Conservation (phyloP, 768 basidiomycete genomes). For the Cantharellus anzutake region DNA sequence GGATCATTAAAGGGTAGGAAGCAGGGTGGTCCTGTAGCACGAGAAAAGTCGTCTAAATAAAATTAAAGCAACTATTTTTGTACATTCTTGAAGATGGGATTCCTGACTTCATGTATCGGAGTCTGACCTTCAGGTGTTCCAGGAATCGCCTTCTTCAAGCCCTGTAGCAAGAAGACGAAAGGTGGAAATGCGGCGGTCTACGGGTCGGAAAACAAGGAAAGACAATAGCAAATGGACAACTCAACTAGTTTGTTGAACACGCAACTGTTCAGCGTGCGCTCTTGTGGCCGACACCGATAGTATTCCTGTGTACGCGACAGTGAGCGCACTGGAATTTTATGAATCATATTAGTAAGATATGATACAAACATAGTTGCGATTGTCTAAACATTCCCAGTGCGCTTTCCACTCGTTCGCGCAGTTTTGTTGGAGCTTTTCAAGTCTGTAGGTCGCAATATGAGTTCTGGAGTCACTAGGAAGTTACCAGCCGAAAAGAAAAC, state of each 20-base stretch:
- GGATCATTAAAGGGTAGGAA: not conserved
- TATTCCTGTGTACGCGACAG: constrained; percentile 42
- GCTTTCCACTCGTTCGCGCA: constrained; percentile 72
- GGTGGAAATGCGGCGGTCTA: not conserved
- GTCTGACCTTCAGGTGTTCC: constrained; percentile 64
- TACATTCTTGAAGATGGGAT: constrained; percentile 60
- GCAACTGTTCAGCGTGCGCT: constrained; percentile 76
- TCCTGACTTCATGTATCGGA: constrained; percentile 77
- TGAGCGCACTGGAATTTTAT: not conserved
- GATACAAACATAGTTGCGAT: constrained; percentile 74
- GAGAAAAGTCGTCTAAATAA: not conserved
- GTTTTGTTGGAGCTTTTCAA: constrained; percentile 83
- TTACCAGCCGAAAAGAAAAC: not conserved
- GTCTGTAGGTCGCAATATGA: constrained; percentile 26
- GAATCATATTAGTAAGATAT: not conserved
- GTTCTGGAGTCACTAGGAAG: no score
- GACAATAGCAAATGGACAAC: constrained; percentile 10
- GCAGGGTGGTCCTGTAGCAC: no score
- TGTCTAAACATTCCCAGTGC: constrained; percentile 90
- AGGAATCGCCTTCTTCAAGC: constrained; percentile 78
- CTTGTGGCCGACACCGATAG: constrained; percentile 73
- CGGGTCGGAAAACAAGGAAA: not conserved
- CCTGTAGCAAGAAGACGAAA: constrained; percentile 26
- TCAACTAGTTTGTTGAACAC: constrained; percentile 91
- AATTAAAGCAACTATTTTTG: constrained; percentile 41